These are phyloP conservation scores for Mortierella sp. DNA, from an alignment of 371 early-diverging fungal species.

Conservation along the genomic window DNA sequence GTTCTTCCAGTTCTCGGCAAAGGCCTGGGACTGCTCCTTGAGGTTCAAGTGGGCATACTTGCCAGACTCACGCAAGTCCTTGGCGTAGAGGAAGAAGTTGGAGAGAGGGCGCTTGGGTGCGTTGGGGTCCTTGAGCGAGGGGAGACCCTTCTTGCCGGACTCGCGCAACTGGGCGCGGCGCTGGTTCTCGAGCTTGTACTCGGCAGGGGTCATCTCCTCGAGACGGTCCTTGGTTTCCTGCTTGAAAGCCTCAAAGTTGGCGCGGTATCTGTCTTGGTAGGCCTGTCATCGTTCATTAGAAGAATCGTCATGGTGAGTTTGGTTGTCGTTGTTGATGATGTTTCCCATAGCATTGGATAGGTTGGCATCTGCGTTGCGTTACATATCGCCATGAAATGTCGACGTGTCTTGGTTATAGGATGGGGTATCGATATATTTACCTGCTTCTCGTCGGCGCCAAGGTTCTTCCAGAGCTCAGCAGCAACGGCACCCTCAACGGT, in stretches of 20 bases:
- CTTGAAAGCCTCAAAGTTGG: constrained; percentile 47
- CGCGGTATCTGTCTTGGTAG: constrained; percentile 57
- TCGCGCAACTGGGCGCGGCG: constrained; percentile 58
- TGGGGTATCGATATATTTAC: constrained; percentile 11
- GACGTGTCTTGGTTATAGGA: background rate
- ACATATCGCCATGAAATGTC: background rate
- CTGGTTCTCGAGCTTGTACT: constrained; percentile 64
- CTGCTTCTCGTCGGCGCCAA: constrained; percentile 30
- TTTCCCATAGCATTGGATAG: too few species aligned
- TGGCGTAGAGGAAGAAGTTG: constrained; percentile 60
- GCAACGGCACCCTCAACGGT: constrained; percentile 38
- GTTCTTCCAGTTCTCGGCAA: constrained; percentile 46
- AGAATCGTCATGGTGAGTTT: background rate
- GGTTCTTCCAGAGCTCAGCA: constrained; percentile 38
- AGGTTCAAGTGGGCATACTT: constrained; percentile 36
- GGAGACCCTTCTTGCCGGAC: constrained; percentile 60
- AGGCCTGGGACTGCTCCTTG: constrained; percentile 55
- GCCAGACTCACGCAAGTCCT: constrained; percentile 55
- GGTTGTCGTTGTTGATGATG: background rate
- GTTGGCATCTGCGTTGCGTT: too few species aligned
- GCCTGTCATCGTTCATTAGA: constrained; percentile 1
- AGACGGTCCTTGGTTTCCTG: constrained; percentile 57
- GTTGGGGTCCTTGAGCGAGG: constrained; percentile 70
- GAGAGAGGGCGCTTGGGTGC: constrained; percentile 70
- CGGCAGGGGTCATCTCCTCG: constrained; percentile 63